phyloP scores from a whole-genome alignment of 2,329 filamentous ascomycete species.

The Spiromastix sp. region DNA sequence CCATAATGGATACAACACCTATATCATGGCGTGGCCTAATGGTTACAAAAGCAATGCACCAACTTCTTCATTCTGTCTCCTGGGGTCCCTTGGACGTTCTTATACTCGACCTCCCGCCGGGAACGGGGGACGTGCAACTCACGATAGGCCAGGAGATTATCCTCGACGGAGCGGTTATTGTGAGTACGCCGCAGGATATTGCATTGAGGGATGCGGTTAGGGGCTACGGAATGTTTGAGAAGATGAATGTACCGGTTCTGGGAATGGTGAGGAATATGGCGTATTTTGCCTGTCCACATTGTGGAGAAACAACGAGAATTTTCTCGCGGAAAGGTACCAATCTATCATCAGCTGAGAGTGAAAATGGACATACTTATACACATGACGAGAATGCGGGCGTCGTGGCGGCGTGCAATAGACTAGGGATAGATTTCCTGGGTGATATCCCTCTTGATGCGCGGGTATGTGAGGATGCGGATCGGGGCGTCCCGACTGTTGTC shows the following conservation, averaged over 20 bases:
- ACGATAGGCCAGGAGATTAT: conserved; percentile 93
- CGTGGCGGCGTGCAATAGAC: conserved; percentile 55
- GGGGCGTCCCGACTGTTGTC: conserved; percentile 81
- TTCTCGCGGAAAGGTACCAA: conserved; percentile 45
- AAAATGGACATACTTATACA: conserved; percentile 10
- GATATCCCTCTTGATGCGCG: conserved; percentile 79
- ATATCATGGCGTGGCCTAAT: conserved; percentile 94
- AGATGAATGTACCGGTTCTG: conserved; percentile 64
- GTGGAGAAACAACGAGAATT: conserved; percentile 61
- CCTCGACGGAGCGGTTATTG: conserved; percentile 73
- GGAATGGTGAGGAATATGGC: conserved; percentile 93
- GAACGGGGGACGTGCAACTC: conserved; percentile 89
- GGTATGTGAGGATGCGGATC: conserved; percentile 80
- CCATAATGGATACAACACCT: conserved; percentile 48
- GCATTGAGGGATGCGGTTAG: conserved; percentile 86
- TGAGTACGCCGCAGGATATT: conserved; percentile 89
- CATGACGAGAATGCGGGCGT: conserved; percentile 48
- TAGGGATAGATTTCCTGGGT: conserved; percentile 70
- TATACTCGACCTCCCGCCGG: conserved; percentile 83
- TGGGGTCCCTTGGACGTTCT: conserved; percentile 86
- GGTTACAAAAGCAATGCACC: conserved; percentile 95
- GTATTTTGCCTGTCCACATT: conserved; percentile 70
- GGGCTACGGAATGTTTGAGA: conserved; percentile 86
- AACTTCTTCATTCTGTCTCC: conserved; percentile 87
- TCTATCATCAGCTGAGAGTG: conserved; percentile 6